Evolutionary conservation across 2,329 filamentous ascomycete genomes (phyloP).

Genomic region (Thermomyces lanuginosus): DNA sequence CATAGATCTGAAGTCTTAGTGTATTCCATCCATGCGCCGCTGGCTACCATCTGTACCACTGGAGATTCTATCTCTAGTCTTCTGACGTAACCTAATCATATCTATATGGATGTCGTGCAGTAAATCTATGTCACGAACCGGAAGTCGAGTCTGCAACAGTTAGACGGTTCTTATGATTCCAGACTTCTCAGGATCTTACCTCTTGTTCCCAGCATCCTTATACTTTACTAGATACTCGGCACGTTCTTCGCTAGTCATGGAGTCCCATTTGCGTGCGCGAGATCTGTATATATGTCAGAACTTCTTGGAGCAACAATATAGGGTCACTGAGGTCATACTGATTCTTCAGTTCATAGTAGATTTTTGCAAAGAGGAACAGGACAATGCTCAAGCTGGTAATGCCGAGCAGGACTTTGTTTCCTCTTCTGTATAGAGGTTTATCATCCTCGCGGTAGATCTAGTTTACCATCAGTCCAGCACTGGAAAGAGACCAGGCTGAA

Average conservation of each 20-base stretch:
- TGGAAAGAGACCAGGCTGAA: background rate
- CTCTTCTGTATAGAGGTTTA: slow-evolving; percentile 39
- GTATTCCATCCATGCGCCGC: too few species aligned
- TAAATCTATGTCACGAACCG: slow-evolving; percentile 13
- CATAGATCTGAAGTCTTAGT: too few species aligned
- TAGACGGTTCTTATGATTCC: too few species aligned
- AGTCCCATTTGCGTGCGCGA: slow-evolving; percentile 23
- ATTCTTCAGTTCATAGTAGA: slow-evolving; percentile 27
- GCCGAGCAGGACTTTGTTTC: slow-evolving; percentile 42
- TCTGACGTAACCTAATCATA: too few species aligned
- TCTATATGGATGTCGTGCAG: too few species aligned
- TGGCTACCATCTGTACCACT: too few species aligned
- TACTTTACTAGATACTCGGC: slow-evolving; percentile 23
- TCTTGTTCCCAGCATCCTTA: slow-evolving; percentile 27
- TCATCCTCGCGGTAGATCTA: slow-evolving; percentile 42
- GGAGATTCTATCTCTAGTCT: too few species aligned
- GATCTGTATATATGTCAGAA: slow-evolving; percentile 10
- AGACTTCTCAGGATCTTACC: slow-evolving; percentile 19
- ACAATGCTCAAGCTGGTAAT: slow-evolving; percentile 35
- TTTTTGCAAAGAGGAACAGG: slow-evolving; percentile 31
- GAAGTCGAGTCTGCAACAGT: slow-evolving; percentile 19
- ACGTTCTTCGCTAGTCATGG: slow-evolving; percentile 24
- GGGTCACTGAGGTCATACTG: slow-evolving; percentile 12
- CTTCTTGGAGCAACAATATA: slow-evolving; percentile 6
- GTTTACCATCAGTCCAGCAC: background rate